Evolutionary conservation across 2,329 filamentous ascomycete species (phyloP).

Genomic region (Talaromyces atroroseus): DNA sequence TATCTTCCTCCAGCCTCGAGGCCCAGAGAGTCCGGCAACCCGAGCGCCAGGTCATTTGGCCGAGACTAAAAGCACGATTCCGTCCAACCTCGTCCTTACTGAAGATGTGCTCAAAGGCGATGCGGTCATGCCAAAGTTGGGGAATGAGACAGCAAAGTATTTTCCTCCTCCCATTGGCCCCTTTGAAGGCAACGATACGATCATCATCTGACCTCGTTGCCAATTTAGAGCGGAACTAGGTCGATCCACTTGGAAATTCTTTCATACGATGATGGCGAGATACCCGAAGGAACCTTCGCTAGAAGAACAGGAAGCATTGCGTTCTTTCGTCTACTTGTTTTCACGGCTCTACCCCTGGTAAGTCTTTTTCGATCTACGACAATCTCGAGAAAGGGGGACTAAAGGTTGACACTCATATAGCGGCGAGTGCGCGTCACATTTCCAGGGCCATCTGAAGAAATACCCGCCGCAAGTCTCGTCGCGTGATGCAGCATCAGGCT

Average conservation of each 20-base stretch:
- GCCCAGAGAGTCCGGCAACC: constrained; percentile 32
- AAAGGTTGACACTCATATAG: constrained; percentile 24
- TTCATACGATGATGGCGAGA: constrained; percentile 62
- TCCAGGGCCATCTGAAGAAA: constrained; percentile 55
- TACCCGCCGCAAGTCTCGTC: constrained; percentile 61
- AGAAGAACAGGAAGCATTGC: constrained; percentile 56
- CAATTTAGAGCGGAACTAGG: constrained; percentile 54
- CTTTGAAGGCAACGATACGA: background rate
- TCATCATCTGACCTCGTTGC: background rate
- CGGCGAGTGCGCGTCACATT: constrained; percentile 62
- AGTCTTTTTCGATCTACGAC: background rate
- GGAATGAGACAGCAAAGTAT: constrained; percentile 47
- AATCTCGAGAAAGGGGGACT: background rate
- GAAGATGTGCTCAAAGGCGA: constrained; percentile 38
- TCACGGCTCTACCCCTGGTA: constrained; percentile 61
- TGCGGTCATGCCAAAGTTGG: constrained; percentile 43
- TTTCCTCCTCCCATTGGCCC: background rate
- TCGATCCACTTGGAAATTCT: constrained; percentile 60
- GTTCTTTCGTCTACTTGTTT: constrained; percentile 59
- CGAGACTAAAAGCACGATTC: constrained; percentile 19
- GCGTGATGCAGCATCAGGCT: constrained; percentile 57
- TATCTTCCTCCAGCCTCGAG: constrained; percentile 33
- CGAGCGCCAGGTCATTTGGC: constrained; percentile 37
- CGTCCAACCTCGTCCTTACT: constrained; percentile 21
- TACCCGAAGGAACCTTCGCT: constrained; percentile 58